These are phyloP conservation scores for Phyllosticta citriasiana DNA, from an alignment of 2,329 filamentous ascomycete genomes.

Conservation along the genomic window DNA sequence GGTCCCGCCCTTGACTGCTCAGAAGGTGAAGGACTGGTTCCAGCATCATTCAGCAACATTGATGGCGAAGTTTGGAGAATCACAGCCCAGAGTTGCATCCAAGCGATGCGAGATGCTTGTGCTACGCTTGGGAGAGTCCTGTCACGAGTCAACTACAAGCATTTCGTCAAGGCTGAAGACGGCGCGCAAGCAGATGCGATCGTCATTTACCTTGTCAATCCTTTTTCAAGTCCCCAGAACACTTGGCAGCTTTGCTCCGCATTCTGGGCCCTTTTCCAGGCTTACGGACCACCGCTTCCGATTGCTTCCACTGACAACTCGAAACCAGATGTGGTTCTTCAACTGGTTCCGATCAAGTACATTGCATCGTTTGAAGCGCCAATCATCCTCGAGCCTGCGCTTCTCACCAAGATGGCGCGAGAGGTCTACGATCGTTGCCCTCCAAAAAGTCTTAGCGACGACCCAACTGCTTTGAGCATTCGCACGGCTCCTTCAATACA, in stretches of 20 bases:
- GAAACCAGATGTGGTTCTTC: slow-evolving; percentile 58
- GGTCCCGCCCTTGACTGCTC: slow-evolving; percentile 29
- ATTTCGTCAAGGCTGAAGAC: slow-evolving; percentile 24
- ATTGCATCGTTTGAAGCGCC: slow-evolving; percentile 54
- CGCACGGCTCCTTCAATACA: slow-evolving; percentile 60
- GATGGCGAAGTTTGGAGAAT: slow-evolving; percentile 12
- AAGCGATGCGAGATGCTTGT: slow-evolving; percentile 24
- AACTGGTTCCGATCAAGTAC: slow-evolving; percentile 61
- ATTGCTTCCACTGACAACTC: slow-evolving; percentile 24
- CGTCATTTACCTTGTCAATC: slow-evolving; percentile 69
- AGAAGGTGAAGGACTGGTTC: slow-evolving; percentile 19
- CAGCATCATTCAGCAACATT: slow-evolving; percentile 13
- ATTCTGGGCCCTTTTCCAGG: slow-evolving; percentile 62
- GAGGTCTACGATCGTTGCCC: slow-evolving; percentile 71
- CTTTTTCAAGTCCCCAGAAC: slow-evolving; percentile 50
- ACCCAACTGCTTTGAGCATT: slow-evolving; percentile 37
- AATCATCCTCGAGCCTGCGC: slow-evolving; percentile 43
- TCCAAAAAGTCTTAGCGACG: slow-evolving; percentile 28
- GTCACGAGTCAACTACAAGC: slow-evolving; percentile 22
- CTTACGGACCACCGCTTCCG: slow-evolving; percentile 45
- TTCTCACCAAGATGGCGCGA: slow-evolving; percentile 43
- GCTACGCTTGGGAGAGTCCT: slow-evolving; percentile 33
- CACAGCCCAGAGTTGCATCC: slow-evolving; percentile 18
- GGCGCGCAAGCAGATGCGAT: slow-evolving; percentile 45
- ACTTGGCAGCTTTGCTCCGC: slow-evolving; percentile 59